phyloP scores from a whole-genome alignment of 345 rosid genomes.

The Eucalyptus cloeziana region DNA sequence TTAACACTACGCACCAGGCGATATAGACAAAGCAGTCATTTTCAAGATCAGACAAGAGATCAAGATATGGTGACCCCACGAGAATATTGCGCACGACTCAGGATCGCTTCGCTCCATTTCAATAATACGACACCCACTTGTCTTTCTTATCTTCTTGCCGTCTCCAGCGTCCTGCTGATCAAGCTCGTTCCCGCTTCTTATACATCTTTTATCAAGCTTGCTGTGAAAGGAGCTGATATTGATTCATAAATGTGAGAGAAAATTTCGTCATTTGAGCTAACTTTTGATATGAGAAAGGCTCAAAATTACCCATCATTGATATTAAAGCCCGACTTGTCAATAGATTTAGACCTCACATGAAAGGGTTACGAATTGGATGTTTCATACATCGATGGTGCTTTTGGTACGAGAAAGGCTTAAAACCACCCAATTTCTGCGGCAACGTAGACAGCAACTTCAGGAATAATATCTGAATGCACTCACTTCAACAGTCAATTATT shows the following conservation, averaged over 20 bases:
- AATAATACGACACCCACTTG: not conserved
- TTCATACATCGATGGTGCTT: too few species aligned
- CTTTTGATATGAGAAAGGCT: not conserved
- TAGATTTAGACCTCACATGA: not conserved
- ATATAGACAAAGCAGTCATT: not conserved
- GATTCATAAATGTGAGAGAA: too few species aligned
- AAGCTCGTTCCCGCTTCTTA: not conserved
- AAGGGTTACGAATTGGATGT: not conserved
- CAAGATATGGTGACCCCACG: not conserved
- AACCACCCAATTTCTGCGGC: not conserved
- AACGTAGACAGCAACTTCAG: not conserved
- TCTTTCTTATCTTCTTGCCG: not conserved
- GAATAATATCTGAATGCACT: not conserved
- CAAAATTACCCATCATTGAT: not conserved
- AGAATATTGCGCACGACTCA: not conserved
- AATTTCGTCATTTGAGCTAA: rapidly evolving
- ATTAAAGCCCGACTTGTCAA: too few species aligned
- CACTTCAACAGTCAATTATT: not conserved
- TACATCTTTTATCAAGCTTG: not conserved
- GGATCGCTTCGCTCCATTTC: not conserved
- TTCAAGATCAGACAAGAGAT: not conserved
- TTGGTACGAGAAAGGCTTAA: too few species aligned
- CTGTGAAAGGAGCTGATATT: too few species aligned
- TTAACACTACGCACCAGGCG: not conserved
- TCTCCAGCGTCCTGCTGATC: not conserved